Evolutionary conservation across 805 yeast genomes (phyloP).

Genomic region (Cyberlindnera euphorbiae): DNA sequence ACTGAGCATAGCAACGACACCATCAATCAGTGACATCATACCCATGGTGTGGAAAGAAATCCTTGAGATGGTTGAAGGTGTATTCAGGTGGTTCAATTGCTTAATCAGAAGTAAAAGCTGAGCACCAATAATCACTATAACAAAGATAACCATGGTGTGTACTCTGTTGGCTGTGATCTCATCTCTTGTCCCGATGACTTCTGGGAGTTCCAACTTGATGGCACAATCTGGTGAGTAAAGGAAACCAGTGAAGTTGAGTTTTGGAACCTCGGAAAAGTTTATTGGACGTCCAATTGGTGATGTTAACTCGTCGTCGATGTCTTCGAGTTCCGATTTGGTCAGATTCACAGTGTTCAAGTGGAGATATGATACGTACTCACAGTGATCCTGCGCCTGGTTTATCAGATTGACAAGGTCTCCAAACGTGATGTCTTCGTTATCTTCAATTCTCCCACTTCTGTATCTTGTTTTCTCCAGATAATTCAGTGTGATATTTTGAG

Average conservation of each 20-base stretch:
- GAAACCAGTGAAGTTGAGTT: slow-evolving; percentile 50
- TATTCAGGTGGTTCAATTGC: slow-evolving; percentile 67
- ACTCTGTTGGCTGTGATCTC: slow-evolving; percentile 37
- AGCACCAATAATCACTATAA: slow-evolving; percentile 21
- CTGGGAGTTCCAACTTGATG: slow-evolving; percentile 37
- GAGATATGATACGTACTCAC: slow-evolving; percentile 69
- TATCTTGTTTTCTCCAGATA: slow-evolving; percentile 38
- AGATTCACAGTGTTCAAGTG: slow-evolving; percentile 63
- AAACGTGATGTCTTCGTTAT: slow-evolving; percentile 22
- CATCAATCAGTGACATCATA: slow-evolving; percentile 62
- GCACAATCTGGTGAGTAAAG: slow-evolving; percentile 92
- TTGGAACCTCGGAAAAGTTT: slow-evolving; percentile 45
- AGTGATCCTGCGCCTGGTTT: slow-evolving; percentile 36
- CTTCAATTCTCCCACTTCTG: slow-evolving; percentile 7
- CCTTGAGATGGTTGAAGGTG: slow-evolving; percentile 76
- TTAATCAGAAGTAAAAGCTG: slow-evolving; percentile 34
- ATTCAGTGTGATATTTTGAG: slow-evolving; percentile 41
- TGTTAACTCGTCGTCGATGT: slow-evolving; percentile 66
- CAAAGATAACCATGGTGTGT: slow-evolving; percentile 16
- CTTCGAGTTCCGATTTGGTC: slow-evolving; percentile 45
- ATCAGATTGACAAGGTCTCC: slow-evolving; percentile 22
- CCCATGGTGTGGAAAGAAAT: slow-evolving; percentile 68
- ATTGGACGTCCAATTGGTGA: slow-evolving; percentile 81
- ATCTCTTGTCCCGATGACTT: slow-evolving; percentile 48
- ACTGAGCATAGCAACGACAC: slow-evolving; percentile 58